Conservation (phyloP, 352 stramenopile species). For the Phytophthora aleatoria region DNA sequence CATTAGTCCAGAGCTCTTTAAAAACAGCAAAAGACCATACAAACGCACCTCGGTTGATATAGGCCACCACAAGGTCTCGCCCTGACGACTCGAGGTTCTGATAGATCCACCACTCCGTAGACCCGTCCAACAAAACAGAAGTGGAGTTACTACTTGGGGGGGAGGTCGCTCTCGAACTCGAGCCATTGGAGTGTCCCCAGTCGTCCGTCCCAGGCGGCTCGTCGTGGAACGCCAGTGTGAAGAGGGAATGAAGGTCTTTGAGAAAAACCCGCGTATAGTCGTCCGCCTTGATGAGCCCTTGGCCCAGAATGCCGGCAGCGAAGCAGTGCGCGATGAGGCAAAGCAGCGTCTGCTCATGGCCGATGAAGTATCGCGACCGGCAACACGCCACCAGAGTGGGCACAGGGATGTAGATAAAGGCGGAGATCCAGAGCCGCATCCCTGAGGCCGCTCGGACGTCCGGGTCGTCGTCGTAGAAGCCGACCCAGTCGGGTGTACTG, state of each 20-base stretch:
- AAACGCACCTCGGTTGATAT: slow-evolving; percentile 52
- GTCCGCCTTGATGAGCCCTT: slow-evolving; percentile 47
- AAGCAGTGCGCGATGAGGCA: slow-evolving; percentile 79
- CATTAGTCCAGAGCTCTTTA: not conserved
- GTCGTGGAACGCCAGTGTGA: slow-evolving; percentile 41
- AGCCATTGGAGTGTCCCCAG: not conserved
- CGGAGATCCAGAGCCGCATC: slow-evolving; percentile 51
- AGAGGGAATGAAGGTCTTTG: slow-evolving; percentile 54
- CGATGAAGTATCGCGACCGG: slow-evolving; percentile 55
- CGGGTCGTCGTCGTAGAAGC: slow-evolving; percentile 44
- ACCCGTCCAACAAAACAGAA: slow-evolving; percentile 25
- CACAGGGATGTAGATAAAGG: slow-evolving; percentile 63
- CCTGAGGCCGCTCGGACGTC: slow-evolving; percentile 35
- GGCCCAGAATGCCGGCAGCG: slow-evolving; percentile 48
- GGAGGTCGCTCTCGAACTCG: no score
- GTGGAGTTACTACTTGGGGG: slow-evolving; percentile 9
- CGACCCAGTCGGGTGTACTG: slow-evolving; percentile 45
- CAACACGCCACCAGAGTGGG: slow-evolving; percentile 58
- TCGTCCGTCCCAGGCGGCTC: slow-evolving; percentile 4
- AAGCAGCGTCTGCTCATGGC: slow-evolving; percentile 63
- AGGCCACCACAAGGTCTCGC: slow-evolving; percentile 46
- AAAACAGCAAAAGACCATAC: not conserved
- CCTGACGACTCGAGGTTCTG: slow-evolving; percentile 58
- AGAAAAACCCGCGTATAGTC: slow-evolving; percentile 55
- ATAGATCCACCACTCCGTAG: slow-evolving; percentile 65